Conservation (phyloP, 2,329 filamentous ascomycete genomes). For the Aspergillus vadensis region DNA sequence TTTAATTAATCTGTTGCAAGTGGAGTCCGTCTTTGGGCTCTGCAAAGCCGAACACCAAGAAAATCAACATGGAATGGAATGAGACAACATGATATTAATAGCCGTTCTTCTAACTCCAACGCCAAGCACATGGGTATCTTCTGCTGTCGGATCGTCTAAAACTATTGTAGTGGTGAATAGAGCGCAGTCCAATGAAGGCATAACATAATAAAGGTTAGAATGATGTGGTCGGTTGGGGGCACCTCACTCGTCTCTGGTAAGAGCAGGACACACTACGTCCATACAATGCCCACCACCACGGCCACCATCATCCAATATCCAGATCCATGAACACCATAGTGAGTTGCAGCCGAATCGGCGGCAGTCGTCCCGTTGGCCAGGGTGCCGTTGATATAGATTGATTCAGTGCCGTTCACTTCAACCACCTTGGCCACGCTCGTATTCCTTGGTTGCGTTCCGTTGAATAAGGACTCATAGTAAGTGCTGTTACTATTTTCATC, state of each 20-base stretch:
- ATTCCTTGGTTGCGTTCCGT: constrained; percentile 44
- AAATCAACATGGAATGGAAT: too few relatives aligned
- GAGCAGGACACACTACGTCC: not conserved
- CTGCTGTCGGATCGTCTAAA: too few relatives aligned
- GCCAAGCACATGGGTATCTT: too few relatives aligned
- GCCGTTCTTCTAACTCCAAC: too few relatives aligned
- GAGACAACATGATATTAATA: too few relatives aligned
- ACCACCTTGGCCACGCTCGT: constrained; percentile 41
- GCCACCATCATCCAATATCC: constrained; percentile 48
- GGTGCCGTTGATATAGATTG: constrained; percentile 52
- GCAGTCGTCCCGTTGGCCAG: constrained; percentile 48
- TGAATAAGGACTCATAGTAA: constrained; percentile 46
- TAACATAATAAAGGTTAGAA: too few relatives aligned
- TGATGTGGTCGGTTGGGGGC: too few relatives aligned
- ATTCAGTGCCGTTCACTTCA: constrained; percentile 46
- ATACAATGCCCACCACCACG: constrained; percentile 27
- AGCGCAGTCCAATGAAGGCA: too few relatives aligned
- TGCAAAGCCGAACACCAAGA: not conserved
- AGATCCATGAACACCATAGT: constrained; percentile 18
- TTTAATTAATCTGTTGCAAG: not conserved
- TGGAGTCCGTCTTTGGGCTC: not conserved
- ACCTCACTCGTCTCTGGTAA: not conserved
- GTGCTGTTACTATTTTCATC: constrained; percentile 52
- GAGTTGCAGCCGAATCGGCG: constrained; percentile 30
- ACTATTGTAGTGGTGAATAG: too few relatives aligned